Conservation (phyloP, 768 basidiomycete species). For the Lanmaoa rubissima region DNA sequence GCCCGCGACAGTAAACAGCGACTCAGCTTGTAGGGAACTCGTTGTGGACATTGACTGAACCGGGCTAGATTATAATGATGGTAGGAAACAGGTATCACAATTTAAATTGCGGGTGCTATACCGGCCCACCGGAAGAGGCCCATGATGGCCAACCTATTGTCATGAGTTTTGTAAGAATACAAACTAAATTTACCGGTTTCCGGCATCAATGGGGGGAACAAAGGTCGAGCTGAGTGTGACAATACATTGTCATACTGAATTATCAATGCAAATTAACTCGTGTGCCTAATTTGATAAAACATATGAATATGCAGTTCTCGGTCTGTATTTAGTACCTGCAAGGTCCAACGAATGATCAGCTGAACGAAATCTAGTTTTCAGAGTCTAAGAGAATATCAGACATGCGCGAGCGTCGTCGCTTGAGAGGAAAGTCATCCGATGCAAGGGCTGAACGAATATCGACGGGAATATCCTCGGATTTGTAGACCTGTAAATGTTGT, state of each 20-base stretch:
- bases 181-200: constrained; percentile 7
- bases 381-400: constrained; percentile 31
- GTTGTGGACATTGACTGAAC: constrained; percentile 22
- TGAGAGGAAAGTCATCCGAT: constrained; percentile 34
- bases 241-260: constrained; percentile 8
- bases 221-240: background rate
- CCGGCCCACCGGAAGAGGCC: background rate
- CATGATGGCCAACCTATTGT: constrained; percentile 17
- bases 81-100: background rate
- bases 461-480: constrained; percentile 28
- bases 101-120: constrained; percentile 1
- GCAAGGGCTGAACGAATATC: constrained; percentile 32
- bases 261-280: constrained; percentile 24
- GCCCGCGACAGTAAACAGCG: constrained; percentile 49
- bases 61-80: background rate
- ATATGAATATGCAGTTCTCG: constrained; percentile 17
- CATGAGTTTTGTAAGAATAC: constrained; percentile 10
- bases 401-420: constrained; percentile 46
- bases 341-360: constrained; percentile 7
- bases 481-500: constrained; percentile 23
- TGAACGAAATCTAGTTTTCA: constrained; percentile 23
- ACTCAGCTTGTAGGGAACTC: constrained; percentile 35
- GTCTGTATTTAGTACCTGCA: constrained; percentile 12
- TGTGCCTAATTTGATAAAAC: constrained; percentile 24
- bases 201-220: constrained; percentile 8